Evolutionary conservation across 352 stramenopile genomes (phyloP).

Genomic region (Phytophthora podocarpi): DNA sequence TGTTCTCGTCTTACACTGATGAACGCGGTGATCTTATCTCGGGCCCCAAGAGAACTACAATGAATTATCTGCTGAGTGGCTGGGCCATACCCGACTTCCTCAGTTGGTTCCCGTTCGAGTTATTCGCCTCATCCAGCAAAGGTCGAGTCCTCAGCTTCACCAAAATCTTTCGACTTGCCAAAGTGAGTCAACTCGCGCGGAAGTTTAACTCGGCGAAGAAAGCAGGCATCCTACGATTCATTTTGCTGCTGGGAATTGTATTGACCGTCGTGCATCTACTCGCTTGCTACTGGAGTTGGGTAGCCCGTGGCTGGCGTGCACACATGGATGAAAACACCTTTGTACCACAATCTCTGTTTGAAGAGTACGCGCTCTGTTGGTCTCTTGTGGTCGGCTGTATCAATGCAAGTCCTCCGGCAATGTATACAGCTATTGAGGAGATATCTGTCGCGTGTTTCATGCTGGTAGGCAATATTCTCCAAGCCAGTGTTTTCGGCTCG

Average conservation of each 20-base stretch:
- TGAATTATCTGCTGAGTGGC: conserved; percentile 58
- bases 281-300: conserved; percentile 66
- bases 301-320: conserved; percentile 49
- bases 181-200: conserved; percentile 62
- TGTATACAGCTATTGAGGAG: conserved; percentile 56
- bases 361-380: conserved; percentile 60
- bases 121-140: conserved; percentile 31
- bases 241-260: conserved; percentile 50
- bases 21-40: conserved; percentile 57
- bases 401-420: conserved; percentile 61
- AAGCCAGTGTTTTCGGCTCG: conserved; percentile 72
- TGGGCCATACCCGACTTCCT: conserved; percentile 68
- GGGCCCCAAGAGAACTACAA: conserved; percentile 43
- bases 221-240: conserved; percentile 59
- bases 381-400: conserved; percentile 63
- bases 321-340: conserved; percentile 44
- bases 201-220: conserved; percentile 65
- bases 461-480: conserved; percentile 67
- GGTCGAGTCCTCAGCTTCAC: conserved; percentile 52
- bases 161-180: conserved; percentile 67
- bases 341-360: conserved; percentile 29
- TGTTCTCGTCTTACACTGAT: conserved; percentile 61
- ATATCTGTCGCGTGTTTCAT: conserved; percentile 68
- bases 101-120: conserved; percentile 70
- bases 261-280: conserved; percentile 57